phyloP scores from a whole-genome alignment of 305 asterid species.

The Rubia peregrina region DNA sequence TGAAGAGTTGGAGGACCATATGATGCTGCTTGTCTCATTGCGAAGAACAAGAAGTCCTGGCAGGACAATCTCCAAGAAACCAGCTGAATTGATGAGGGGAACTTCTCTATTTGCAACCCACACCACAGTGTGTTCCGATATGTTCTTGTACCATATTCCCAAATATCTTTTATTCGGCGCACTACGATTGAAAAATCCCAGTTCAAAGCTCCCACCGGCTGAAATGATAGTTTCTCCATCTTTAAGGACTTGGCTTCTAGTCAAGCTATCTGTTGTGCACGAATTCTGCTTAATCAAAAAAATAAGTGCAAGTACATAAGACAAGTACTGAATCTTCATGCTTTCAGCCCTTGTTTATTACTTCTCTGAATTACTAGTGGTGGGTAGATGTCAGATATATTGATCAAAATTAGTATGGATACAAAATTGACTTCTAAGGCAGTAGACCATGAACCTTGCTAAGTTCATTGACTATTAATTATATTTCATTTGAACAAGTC shows the following conservation, averaged over 20 bases:
- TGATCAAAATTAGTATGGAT: background rate
- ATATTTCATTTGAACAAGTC: background rate
- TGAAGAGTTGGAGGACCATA: slow-evolving; percentile 23
- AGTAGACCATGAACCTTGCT: background rate
- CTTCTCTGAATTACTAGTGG: background rate
- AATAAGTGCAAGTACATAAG: background rate
- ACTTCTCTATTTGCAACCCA: slow-evolving; percentile 29
- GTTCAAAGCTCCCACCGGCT: slow-evolving; percentile 20
- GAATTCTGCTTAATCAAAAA: background rate
- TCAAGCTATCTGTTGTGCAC: slow-evolving; percentile 15
- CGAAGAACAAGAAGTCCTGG: slow-evolving; percentile 21
- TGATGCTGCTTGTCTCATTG: slow-evolving; percentile 1
- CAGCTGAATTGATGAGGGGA: slow-evolving; percentile 12
- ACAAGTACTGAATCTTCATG: background rate
- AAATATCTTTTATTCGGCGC: slow-evolving; percentile 13
- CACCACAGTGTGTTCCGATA: slow-evolving; percentile 14
- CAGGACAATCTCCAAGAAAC: slow-evolving; percentile 12
- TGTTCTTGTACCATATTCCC: slow-evolving; percentile 27
- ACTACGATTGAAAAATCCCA: slow-evolving; percentile 24
- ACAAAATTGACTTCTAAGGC: background rate
- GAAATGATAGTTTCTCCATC: slow-evolving; percentile 28
- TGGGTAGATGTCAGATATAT: background rate
- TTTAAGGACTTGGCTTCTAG: slow-evolving; percentile 10
- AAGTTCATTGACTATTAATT: background rate
- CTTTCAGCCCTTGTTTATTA: background rate